A percentile compares a stretch with the other conserved stretches of the same genome.
These are phyloP conservation scores for Phytophthora vignae DNA, from an alignment of 352 stramenopile species.

Conservation along the genomic window DNA sequence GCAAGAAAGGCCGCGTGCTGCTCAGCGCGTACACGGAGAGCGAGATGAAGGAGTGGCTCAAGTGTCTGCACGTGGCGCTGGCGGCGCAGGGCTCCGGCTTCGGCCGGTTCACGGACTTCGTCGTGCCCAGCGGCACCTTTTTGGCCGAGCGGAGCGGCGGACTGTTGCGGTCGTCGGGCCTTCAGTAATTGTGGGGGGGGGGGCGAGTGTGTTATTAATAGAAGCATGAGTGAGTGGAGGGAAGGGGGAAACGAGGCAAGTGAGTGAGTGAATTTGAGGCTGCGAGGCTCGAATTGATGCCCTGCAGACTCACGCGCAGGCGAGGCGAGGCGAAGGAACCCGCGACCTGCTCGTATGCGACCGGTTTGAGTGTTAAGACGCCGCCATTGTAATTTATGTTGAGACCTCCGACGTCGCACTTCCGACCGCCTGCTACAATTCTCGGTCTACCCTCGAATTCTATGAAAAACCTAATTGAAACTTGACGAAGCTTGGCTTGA, in stretches of 20 bases:
- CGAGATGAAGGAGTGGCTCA: conserved; percentile 89
- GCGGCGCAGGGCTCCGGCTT: conserved; percentile 52
- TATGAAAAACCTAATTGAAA: neutral
- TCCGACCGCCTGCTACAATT: conserved; percentile 2
- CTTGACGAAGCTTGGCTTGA: neutral
- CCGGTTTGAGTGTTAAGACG: conserved; percentile 36
- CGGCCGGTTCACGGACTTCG: conserved; percentile 76
- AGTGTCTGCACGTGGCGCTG: conserved; percentile 79
- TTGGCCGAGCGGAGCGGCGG: conserved; percentile 64
- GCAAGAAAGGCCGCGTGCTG: conserved; percentile 68
- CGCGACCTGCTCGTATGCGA: conserved; percentile 23
- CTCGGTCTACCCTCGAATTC: neutral
- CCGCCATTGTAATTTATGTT: conserved; percentile 58
- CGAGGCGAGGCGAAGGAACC: conserved; percentile 26
- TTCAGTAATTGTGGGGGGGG: conserved; percentile 33
- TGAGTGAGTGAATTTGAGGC: conserved; percentile 19
- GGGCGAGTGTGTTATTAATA: conserved; percentile 20
- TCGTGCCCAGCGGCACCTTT: conserved; percentile 72
- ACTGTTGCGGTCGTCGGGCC: conserved; percentile 61
- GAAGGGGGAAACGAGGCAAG: neutral
- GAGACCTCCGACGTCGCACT: conserved; percentile 27
- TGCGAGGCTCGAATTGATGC: neutral
- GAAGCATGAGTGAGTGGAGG: conserved; percentile 22
- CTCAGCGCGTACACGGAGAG: conserved; percentile 79
- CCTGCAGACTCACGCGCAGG: conserved; percentile 9